These are phyloP conservation scores for Curvularia verruculosa DNA, from an alignment of 2,329 filamentous ascomycete genomes.

Conservation along the genomic window DNA sequence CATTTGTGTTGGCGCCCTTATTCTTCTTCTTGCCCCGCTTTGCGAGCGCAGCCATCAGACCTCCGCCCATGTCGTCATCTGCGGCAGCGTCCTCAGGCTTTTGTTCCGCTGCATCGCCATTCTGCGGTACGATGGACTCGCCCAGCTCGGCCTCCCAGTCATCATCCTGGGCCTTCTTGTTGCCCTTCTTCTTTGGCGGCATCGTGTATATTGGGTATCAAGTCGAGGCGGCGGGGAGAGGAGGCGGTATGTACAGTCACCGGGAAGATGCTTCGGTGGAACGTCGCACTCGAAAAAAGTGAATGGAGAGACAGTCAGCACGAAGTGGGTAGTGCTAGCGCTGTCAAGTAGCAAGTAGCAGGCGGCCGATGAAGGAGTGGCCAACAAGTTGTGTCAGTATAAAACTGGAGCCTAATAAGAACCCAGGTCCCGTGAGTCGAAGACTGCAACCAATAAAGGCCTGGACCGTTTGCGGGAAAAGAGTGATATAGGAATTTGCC, in stretches of 20 bases:
- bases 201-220: conserved; percentile 58
- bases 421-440: conserved; percentile 29
- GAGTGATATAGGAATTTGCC: conserved; percentile 22
- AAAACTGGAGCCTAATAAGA: conserved; percentile 19
- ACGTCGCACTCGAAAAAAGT: conserved; percentile 9
- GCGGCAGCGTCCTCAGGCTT: conserved; percentile 44
- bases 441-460: conserved; percentile 32
- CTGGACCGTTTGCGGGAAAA: conserved; percentile 27
- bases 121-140: conserved; percentile 71
- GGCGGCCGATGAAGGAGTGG: background rate
- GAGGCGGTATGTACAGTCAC: conserved; percentile 8
- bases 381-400: conserved; percentile 1
- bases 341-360: conserved; percentile 1
- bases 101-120: conserved; percentile 51
- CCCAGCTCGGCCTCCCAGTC: conserved; percentile 96
- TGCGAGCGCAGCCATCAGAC: conserved; percentile 57
- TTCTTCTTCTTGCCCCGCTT: conserved; percentile 78
- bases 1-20: conserved; percentile 71
- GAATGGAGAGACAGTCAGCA: background rate
- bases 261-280: conserved; percentile 16
- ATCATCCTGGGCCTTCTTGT: conserved; percentile 84
- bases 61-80: conserved; percentile 58
- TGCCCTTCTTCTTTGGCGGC: conserved; percentile 95
- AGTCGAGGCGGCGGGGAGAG: background rate
- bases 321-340: conserved; percentile 7